Base-by-base conservation (phyloP, 148 eudicot species). In the Arctostaphylos glauca region DNA sequence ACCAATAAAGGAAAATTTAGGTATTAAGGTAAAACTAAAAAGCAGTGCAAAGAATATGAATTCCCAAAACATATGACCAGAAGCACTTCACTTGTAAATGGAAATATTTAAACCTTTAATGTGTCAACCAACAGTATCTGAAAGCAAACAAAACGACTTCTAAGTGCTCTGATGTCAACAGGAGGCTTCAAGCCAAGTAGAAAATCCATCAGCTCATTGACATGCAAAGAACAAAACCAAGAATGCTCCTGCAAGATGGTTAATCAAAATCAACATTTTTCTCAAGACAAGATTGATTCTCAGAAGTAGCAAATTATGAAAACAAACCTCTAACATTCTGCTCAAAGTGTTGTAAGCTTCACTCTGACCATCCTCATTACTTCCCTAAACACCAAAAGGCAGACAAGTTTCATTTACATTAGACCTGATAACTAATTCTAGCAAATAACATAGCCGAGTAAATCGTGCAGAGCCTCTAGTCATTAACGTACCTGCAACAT, bases 301-400 rank as follows among this genome's bases (percentile, higher is more conserved):
- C 52, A 31, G 19, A 21, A 74, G 50, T 52, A 80, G 38, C 21
- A 44, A 72, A 80, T 70, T 9, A 15, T 21, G 14, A 87, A 43
- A 9, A 83, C 86, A 76, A 50, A 95, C 98, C 97, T 91, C 91
- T 81, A 94, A 90, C 78, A 94, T 87, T 79, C 84, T 91, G 89
- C 91, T 88, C 83, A 96, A 86, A 82, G 93, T 89, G 83, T 83
- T 75, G 84, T 92, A 94, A 49, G 95, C 95, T 92, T 91, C 93
- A 78, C 78, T 70, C 48, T 90, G 87, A 81, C 85, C 83, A 62
- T 52, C 71, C 56, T 78, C 92, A 54, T 92, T 89, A 66, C 72
- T 87, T 72, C 66, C 91, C 98, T 95, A 83, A 67, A 83, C 84
- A 72, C 82, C 82, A 82, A 77, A 47, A 76, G 15, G 18, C 41